Percentiles rank a stretch among this genome's conserved stretches.
Evolutionary conservation across 371 early-diverging fungal genomes (phyloP).

Genomic region (Saksenaea oblongispora): DNA sequence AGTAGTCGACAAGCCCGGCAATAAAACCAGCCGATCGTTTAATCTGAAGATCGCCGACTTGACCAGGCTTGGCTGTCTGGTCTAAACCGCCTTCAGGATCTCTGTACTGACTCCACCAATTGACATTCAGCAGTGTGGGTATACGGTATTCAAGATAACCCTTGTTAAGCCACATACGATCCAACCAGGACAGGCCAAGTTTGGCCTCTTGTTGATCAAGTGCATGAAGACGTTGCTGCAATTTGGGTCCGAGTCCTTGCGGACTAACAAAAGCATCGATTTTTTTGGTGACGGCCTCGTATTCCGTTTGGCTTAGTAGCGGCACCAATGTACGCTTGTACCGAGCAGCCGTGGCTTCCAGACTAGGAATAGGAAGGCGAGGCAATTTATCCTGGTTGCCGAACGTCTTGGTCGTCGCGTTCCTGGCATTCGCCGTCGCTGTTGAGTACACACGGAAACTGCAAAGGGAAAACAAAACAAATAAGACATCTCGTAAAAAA

Average conservation of each 20-base stretch:
- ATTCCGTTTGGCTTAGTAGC: constrained; percentile 55
- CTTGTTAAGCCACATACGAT: constrained; percentile 82
- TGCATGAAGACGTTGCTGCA: constrained; percentile 77
- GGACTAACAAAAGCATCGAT: constrained; percentile 66
- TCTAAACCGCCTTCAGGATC: constrained; percentile 61
- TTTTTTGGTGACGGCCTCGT: constrained; percentile 49
- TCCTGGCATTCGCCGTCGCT: neutral
- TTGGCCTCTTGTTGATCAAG: constrained; percentile 53
- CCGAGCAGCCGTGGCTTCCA: constrained; percentile 70
- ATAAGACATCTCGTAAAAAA: neutral
- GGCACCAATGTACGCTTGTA: constrained; percentile 75
- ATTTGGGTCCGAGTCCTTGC: constrained; percentile 64
- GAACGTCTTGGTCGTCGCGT: constrained; percentile 53
- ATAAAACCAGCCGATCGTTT: constrained; percentile 76
- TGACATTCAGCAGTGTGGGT: constrained; percentile 82
- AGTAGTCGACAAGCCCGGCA: constrained; percentile 69
- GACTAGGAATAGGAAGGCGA: constrained; percentile 80
- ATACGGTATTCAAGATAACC: constrained; percentile 91
- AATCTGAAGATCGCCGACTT: constrained; percentile 72
- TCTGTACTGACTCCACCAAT: constrained; percentile 82
- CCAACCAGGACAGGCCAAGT: constrained; percentile 76
- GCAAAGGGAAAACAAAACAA: neutral
- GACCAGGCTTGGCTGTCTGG: constrained; percentile 48
- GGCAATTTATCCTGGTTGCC: constrained; percentile 74
- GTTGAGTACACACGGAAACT: neutral